A percentile compares a stretch with the other conserved stretches of the same genome.
These are phyloP conservation scores for Clathrus columnatus DNA, from an alignment of 768 basidiomycete genomes.

Conservation along the genomic window DNA sequence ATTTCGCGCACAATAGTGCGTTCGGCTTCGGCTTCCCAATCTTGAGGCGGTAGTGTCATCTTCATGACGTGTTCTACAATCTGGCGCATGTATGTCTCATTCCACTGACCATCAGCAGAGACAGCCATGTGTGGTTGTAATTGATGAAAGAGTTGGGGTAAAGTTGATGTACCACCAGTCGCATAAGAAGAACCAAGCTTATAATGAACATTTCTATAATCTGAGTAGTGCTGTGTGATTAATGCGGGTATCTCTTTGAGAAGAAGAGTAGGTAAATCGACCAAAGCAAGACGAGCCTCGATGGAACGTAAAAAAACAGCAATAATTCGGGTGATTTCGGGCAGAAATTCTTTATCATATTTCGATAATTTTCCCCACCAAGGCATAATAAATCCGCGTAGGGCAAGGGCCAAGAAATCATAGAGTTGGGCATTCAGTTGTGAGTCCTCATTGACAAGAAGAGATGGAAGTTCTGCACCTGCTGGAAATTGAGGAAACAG, in stretches of 20 bases:
- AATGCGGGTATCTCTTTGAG: slow-evolving; percentile 56
- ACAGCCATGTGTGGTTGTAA: slow-evolving; percentile 83
- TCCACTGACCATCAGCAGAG: slow-evolving; percentile 50
- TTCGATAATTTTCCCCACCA: slow-evolving; percentile 84
- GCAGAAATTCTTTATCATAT: slow-evolving; percentile 76
- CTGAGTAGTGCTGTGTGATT: slow-evolving; percentile 65
- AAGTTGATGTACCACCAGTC: slow-evolving; percentile 48
- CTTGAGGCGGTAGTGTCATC: slow-evolving; percentile 63
- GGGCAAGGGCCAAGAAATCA: slow-evolving; percentile 69
- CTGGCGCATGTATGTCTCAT: slow-evolving; percentile 74
- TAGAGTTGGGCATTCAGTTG: slow-evolving; percentile 66
- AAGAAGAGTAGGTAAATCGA: slow-evolving; percentile 54
- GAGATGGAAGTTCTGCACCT: slow-evolving; percentile 39
- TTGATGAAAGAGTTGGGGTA: slow-evolving; percentile 66
- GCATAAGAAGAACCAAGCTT: slow-evolving; percentile 68
- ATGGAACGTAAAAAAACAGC: slow-evolving; percentile 49
- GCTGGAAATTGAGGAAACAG: slow-evolving; percentile 49
- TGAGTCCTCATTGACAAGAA: slow-evolving; percentile 36
- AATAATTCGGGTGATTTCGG: slow-evolving; percentile 55
- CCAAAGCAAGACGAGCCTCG: slow-evolving; percentile 44
- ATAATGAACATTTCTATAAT: slow-evolving; percentile 60
- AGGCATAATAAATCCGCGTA: slow-evolving; percentile 70
- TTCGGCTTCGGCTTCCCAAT: slow-evolving; percentile 71
- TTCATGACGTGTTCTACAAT: slow-evolving; percentile 69
- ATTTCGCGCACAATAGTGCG: slow-evolving; percentile 81